Conservation (phyloP, 495 filamentous ascomycete genomes). For the Tuber calosporum region DNA sequence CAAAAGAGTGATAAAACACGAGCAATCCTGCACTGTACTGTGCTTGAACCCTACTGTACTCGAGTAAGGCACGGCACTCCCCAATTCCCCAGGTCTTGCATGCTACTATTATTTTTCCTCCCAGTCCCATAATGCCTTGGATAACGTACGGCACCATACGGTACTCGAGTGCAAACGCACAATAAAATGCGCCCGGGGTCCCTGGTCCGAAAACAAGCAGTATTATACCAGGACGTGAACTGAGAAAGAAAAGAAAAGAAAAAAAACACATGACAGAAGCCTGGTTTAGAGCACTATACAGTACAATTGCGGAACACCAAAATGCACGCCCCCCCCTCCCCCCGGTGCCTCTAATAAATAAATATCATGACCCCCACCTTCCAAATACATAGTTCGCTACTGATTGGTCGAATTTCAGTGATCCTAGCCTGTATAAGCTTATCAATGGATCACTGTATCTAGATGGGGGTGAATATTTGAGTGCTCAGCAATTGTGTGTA, state of each 20-base stretch:
- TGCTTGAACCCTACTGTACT: neutral
- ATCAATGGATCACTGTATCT: neutral
- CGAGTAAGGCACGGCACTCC: neutral
- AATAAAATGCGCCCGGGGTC: neutral
- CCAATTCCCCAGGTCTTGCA: neutral
- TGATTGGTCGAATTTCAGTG: neutral
- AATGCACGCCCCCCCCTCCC: too few species aligned
- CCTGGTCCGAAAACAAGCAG: neutral
- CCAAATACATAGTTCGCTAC: neutral
- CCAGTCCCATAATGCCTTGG: neutral
- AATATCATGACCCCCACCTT: too few species aligned
- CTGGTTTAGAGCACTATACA: too few species aligned
- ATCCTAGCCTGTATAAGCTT: neutral
- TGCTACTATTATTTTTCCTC: neutral
- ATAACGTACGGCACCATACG: too few species aligned
- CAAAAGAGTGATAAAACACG: neutral
- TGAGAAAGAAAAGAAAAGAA: too few species aligned
- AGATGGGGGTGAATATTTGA: neutral
- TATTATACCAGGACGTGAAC: neutral
- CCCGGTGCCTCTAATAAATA: too few species aligned
- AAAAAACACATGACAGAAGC: too few species aligned
- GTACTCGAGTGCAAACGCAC: neutral
- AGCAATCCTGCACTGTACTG: neutral
- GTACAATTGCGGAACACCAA: too few species aligned
- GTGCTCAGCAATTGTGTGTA: too few species aligned